Conservation (phyloP, 495 filamentous ascomycete genomes). For the Penicillium bialowiezense region DNA sequence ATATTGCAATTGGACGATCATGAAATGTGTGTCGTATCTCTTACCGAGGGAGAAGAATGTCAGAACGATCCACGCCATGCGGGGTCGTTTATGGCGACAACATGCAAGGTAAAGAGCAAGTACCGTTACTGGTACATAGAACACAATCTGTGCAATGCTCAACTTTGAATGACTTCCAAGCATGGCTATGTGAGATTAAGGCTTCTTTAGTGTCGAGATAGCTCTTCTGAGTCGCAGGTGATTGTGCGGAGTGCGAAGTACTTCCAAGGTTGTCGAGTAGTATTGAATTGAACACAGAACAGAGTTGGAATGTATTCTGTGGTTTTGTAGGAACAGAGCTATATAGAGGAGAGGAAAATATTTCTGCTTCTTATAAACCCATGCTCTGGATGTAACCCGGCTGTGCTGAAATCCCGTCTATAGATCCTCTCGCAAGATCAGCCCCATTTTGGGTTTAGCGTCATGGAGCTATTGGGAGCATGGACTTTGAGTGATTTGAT, state of each 20-base stretch:
- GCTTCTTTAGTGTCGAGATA: neutral
- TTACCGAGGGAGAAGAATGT: neutral
- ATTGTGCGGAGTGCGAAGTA: no score
- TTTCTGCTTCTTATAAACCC: no score
- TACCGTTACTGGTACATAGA: conserved; percentile 20
- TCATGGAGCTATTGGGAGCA: neutral
- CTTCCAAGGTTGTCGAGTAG: neutral
- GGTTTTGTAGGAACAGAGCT: neutral
- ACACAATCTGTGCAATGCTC: conserved; percentile 24
- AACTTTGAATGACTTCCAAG: conserved; percentile 21
- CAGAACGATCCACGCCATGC: conserved; percentile 3
- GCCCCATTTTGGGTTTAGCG: conserved; percentile 11
- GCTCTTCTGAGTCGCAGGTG: neutral
- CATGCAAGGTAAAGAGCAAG: conserved; percentile 12
- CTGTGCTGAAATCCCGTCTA: neutral
- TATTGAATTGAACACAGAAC: neutral
- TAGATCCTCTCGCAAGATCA: conserved; percentile 12
- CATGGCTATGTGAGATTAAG: conserved; percentile 10
- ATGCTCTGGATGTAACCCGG: neutral
- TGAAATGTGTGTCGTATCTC: neutral
- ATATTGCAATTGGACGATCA: neutral
- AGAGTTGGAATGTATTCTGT: no score
- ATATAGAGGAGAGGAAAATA: no score
- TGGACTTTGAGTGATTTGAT: neutral
- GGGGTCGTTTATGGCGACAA: conserved; percentile 20